A percentile compares a stretch with the other conserved stretches of the same genome.
These are phyloP conservation scores for Hibiscus trionum DNA, from an alignment of 345 rosid genomes.

Conservation along the genomic window DNA sequence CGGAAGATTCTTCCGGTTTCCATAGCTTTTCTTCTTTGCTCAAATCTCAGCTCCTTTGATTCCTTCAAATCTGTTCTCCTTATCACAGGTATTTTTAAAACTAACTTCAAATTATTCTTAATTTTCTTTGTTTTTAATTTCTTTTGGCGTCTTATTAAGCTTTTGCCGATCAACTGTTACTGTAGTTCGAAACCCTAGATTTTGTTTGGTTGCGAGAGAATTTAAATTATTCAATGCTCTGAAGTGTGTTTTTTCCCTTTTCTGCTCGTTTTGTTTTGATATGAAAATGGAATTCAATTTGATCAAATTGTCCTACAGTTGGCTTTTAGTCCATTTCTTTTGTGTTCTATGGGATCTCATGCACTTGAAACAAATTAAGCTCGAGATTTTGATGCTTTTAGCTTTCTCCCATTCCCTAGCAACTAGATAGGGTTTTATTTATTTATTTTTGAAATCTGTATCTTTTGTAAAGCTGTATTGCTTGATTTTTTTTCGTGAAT, in stretches of 20 bases:
- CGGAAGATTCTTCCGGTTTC: slow-evolving; percentile 46
- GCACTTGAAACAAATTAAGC: slow-evolving; percentile 5
- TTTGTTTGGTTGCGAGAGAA: slow-evolving; percentile 18
- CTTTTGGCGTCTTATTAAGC: slow-evolving; percentile 4
- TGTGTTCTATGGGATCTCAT: slow-evolving; percentile 1
- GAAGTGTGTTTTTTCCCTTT: neutral
- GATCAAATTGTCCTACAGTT: slow-evolving; percentile 11
- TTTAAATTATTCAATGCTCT: neutral
- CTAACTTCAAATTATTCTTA: slow-evolving; percentile 7
- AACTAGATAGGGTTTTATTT: neutral
- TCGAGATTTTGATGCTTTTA: neutral
- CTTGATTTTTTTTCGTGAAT: slow-evolving; percentile 10
- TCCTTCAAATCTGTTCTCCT: slow-evolving; percentile 5
- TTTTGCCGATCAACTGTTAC: slow-evolving; percentile 1
- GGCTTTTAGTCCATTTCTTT: neutral
- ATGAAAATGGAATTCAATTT: slow-evolving; percentile 7
- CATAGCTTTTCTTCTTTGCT: slow-evolving; percentile 12
- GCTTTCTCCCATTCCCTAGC: slow-evolving; percentile 3
- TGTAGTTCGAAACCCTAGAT: slow-evolving; percentile 38
- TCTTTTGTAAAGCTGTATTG: neutral
- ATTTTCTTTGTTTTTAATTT: neutral
- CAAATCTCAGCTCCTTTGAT: neutral
- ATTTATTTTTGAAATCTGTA: neutral
- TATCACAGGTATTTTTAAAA: slow-evolving; percentile 20
- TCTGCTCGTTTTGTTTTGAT: neutral